These are phyloP conservation scores for Ustilaginoidea virens DNA, from an alignment of 2,329 filamentous ascomycete species.

Conservation along the genomic window DNA sequence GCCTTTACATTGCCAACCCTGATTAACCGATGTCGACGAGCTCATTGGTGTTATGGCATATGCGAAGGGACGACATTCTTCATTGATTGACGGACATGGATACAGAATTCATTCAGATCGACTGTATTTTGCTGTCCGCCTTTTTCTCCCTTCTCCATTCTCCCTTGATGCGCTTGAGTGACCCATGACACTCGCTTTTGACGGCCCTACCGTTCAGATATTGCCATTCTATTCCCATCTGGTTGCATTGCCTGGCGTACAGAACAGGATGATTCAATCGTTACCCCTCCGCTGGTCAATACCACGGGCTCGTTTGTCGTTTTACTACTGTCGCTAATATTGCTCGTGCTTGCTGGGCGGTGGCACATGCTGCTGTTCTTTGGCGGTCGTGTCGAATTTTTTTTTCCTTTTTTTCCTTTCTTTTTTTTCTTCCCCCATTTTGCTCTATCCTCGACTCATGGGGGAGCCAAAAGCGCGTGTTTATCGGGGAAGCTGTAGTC, in stretches of 20 bases:
- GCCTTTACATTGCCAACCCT: conserved; percentile 76
- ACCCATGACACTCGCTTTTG: no score
- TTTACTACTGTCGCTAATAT: conserved; percentile 4
- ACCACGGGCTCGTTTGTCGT: no score
- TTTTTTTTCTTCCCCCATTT: neutral
- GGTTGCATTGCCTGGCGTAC: no score
- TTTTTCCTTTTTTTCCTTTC: neutral
- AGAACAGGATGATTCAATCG: conserved; percentile 7
- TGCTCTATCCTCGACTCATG: neutral
- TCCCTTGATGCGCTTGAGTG: no score
- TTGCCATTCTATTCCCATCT: no score
- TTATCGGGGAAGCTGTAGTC: no score
- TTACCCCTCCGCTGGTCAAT: conserved; percentile 9
- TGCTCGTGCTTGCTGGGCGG: neutral
- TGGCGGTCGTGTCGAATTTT: conserved; percentile 7
- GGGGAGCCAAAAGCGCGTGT: no score
- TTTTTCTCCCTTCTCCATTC: no score
- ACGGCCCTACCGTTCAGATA: no score
- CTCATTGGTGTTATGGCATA: neutral
- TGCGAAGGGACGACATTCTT: neutral
- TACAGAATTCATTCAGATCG: no score
- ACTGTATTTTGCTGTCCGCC: no score
- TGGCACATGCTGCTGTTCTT: conserved; percentile 8
- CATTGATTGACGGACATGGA: neutral
- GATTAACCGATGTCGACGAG: no score